Conservation (phyloP, 2,329 filamentous ascomycete species). For the Xylariaceae sp. region DNA sequence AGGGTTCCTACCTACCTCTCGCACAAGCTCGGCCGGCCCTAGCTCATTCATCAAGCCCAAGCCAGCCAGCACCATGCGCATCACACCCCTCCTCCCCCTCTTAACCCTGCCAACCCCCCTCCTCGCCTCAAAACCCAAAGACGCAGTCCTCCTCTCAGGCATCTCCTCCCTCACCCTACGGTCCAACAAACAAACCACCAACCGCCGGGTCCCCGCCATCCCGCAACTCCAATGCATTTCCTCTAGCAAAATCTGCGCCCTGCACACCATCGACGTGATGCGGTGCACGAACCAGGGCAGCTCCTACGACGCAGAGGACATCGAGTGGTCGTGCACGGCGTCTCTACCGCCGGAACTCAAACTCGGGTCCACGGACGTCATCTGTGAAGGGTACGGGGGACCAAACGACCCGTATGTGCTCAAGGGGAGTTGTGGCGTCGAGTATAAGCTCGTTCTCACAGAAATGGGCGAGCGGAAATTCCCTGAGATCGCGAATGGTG, state of each 20-base stretch:
- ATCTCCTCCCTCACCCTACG: conserved; percentile 77
- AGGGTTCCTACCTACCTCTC: too few species aligned
- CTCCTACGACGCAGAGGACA: conserved; percentile 71
- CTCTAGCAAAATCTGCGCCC: conserved; percentile 55
- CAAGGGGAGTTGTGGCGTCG: conserved; percentile 86
- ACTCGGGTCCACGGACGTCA: conserved; percentile 80
- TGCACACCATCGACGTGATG: conserved; percentile 75
- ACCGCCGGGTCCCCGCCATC: conserved; percentile 69
- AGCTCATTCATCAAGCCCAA: neutral
- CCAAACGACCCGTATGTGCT: conserved; percentile 80
- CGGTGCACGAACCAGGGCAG: conserved; percentile 82
- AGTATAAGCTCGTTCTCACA: conserved; percentile 78
- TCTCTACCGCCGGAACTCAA: conserved; percentile 55
- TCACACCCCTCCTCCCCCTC: conserved; percentile 10
- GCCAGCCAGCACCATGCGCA: conserved; percentile 6
- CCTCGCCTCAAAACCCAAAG: conserved; percentile 35
- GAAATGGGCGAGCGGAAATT: conserved; percentile 67
- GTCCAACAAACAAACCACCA: conserved; percentile 58
- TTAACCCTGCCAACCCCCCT: conserved; percentile 22
- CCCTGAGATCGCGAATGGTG: conserved; percentile 47
- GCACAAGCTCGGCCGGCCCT: too few species aligned
- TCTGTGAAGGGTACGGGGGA: conserved; percentile 81
- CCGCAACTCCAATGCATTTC: conserved; percentile 77
- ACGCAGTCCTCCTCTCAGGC: conserved; percentile 53
- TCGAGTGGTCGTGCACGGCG: conserved; percentile 84